Conservation (phyloP, 768 basidiomycete genomes). For the Leccinellum albellum region DNA sequence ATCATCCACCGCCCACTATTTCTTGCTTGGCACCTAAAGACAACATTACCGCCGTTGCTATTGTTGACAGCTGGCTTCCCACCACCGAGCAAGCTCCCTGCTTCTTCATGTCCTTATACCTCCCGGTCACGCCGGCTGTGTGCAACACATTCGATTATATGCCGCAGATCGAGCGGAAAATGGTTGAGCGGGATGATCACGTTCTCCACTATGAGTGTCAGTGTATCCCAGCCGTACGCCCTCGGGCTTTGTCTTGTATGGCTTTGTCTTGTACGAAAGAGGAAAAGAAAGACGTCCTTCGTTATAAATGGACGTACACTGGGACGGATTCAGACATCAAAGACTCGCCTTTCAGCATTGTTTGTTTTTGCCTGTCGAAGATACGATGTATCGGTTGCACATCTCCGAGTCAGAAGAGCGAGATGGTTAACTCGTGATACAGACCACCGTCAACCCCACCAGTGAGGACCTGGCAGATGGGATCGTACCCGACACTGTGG, state of each 20-base stretch:
- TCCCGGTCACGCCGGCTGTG: conserved; percentile 73
- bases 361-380: conserved; percentile 52
- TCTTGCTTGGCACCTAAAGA: too few species aligned
- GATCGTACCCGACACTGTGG: conserved; percentile 93
- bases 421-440: conserved; percentile 78
- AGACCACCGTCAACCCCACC: conserved; percentile 78
- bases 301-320: too few species aligned
- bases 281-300: too few species aligned
- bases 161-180: conserved; percentile 72
- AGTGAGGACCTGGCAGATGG: conserved; percentile 91
- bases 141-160: conserved; percentile 59
- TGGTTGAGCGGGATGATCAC: conserved; percentile 48
- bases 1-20: too few species aligned
- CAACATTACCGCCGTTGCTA: too few species aligned
- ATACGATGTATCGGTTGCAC: conserved; percentile 80
- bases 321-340: not conserved
- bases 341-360: conserved; percentile 58
- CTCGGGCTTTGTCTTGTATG: conserved; percentile 39
- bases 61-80: conserved; percentile 65
- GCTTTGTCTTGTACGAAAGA: conserved; percentile 43
- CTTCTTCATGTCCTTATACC: conserved; percentile 82
- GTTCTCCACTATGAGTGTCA: conserved; percentile 92
- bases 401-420: conserved; percentile 70
- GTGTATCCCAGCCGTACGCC: conserved; percentile 85
- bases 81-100: conserved; percentile 80